Percentiles rank a stretch among this genome's conserved stretches.
phyloP scores from a whole-genome alignment of 1,284 basidiomycete species.

The Cryptococcus jaspeensis region DNA sequence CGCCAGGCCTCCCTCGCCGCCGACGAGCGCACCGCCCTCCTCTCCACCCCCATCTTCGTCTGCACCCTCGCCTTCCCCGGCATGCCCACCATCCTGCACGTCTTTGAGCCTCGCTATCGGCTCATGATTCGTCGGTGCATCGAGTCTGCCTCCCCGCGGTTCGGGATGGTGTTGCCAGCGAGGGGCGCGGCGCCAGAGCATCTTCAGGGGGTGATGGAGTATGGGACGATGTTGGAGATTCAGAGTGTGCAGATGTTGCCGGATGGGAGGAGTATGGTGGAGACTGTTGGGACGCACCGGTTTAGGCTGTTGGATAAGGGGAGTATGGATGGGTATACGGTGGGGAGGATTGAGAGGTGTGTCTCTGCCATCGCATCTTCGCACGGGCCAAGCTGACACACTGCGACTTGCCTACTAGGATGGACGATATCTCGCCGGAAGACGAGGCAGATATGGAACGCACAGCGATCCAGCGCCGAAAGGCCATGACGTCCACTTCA shows the following conservation, averaged over 20 bases:
- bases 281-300: slow-evolving; percentile 77
- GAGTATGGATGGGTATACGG: slow-evolving; percentile 80
- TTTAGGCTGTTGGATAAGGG: slow-evolving; percentile 83
- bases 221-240: slow-evolving; percentile 92
- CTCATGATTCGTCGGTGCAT: slow-evolving; percentile 92
- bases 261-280: slow-evolving; percentile 86
- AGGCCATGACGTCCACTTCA: slow-evolving; percentile 22
- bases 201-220: slow-evolving; percentile 58
- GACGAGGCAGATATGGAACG: slow-evolving; percentile 54
- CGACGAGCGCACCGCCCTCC: slow-evolving; percentile 71
- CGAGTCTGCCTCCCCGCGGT: slow-evolving; percentile 67
- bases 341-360: slow-evolving; percentile 72
- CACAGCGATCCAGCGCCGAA: slow-evolving; percentile 42
- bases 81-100: slow-evolving; percentile 83
- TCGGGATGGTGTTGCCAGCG: slow-evolving; percentile 85
- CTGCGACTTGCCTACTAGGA: slow-evolving; percentile 34
- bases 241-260: slow-evolving; percentile 78
- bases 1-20: slow-evolving; percentile 63
- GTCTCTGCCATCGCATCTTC: slow-evolving; percentile 19
- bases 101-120: slow-evolving; percentile 89
- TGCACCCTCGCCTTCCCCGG: slow-evolving; percentile 86
- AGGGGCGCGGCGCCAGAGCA: slow-evolving; percentile 42
- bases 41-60: slow-evolving; percentile 88
- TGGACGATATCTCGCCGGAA: slow-evolving; percentile 60
- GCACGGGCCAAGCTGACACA: neutral